phyloP scores from a whole-genome alignment of 1,139 yeast species.

The Suhomyces panamericanus region DNA sequence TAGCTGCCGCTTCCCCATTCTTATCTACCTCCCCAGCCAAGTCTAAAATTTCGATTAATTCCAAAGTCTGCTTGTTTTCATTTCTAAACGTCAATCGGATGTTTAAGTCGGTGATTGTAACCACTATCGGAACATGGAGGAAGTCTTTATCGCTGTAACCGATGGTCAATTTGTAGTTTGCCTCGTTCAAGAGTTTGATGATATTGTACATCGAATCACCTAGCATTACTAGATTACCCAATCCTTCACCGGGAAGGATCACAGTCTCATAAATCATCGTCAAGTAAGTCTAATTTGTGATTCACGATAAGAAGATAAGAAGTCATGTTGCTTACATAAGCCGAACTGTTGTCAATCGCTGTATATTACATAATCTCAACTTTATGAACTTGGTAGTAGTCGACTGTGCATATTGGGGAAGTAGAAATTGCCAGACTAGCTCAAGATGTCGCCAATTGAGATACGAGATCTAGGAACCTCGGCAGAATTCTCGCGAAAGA shows the following conservation, averaged over 20 bases:
- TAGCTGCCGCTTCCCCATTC: not conserved
- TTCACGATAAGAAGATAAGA: not conserved
- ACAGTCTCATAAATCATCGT: slow-evolving; percentile 25
- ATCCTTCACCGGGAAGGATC: slow-evolving; percentile 37
- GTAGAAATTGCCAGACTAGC: slow-evolving; percentile 8
- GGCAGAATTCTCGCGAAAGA: slow-evolving; percentile 11
- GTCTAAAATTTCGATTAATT: slow-evolving; percentile 47
- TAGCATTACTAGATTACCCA: slow-evolving; percentile 30
- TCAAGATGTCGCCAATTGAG: slow-evolving; percentile 28
- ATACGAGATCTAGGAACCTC: slow-evolving; percentile 22
- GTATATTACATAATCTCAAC: not conserved
- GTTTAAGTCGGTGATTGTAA: slow-evolving; percentile 32
- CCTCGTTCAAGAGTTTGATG: slow-evolving; percentile 25
- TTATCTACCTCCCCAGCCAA: slow-evolving; percentile 15
- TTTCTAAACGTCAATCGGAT: slow-evolving; percentile 44
- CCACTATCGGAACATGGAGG: slow-evolving; percentile 35
- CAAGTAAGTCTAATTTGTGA: not conserved
- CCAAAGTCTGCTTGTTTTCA: slow-evolving; percentile 39
- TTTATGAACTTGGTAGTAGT: no score
- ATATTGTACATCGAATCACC: slow-evolving; percentile 31
- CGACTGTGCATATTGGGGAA: no score
- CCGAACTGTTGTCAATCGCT: not conserved
- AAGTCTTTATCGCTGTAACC: slow-evolving; percentile 17
- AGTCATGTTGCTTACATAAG: not conserved
- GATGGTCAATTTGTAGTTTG: slow-evolving; percentile 23